Base-by-base conservation (phyloP, 2,329 filamentous ascomycete species). In the Sarocladium kiliense region DNA sequence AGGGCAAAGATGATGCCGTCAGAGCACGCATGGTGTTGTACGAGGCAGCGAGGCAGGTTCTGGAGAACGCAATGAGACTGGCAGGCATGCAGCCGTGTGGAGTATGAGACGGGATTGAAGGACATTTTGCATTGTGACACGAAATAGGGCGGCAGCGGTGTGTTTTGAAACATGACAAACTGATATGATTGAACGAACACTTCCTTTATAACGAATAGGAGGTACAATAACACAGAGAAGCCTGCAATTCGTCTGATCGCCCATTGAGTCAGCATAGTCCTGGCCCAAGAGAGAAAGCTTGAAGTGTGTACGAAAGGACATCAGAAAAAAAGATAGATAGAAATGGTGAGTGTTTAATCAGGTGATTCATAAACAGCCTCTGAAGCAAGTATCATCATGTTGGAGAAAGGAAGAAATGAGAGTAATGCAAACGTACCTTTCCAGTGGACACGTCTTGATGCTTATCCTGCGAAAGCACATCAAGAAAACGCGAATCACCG, bases 1-100 rank as follows among this genome's bases (percentile, higher is more conserved):
- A 50, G 0, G 63, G 16, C 0, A 55, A 54, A 0, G 83, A 82
- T 2, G 78, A 81, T 36, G 71, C 77, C 37, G 73, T 76, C 11
- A 77, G 88, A 69, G 75, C 79, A 60, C 77, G 81, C 59, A 75
- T 78, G 56, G 79, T 78, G 6, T 74, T 88, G 2, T 82, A 80
- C 23, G 82, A 88, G 66, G 62, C 60, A 25, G 53, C 59, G 1
- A 59, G 60, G 1, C 63, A 65, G 37, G 64, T 66, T 1, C 56
- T 66, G n/a, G 62, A 63, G 55, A 66, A 66, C 44, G 64, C 54
- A 0, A n/a, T 66, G 16, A 68, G 70, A 36, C 67, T 74, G 59
- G 68, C 84, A 59, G 78, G 64, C 1, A 21, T 66, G 47, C 47
- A 51, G 27, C 47, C 47, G 34, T 51, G 47, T 23, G 47, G 27